Evolutionary conservation across 2,329 filamentous ascomycete species (phyloP), one percentile per base, ranked within the genome.

Genomic region (Neofusicoccum laricinum): DNA sequence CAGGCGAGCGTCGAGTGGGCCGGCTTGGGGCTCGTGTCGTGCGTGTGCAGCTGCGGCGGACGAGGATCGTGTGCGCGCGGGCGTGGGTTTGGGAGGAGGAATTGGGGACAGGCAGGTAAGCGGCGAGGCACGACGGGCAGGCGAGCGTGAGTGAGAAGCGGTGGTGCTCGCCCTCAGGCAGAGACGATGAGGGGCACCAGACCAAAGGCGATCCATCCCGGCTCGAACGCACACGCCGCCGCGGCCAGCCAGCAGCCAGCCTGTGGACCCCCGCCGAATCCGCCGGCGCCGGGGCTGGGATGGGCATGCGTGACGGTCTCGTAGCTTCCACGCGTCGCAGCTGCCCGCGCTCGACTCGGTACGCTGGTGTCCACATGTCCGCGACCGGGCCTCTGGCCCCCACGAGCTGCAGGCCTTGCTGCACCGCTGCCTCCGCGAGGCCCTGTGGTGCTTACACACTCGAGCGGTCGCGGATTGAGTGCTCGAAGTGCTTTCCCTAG

Each of bases 101-200:
- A 40, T 49, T 49, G 57, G 12, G 30, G 30, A 25, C 41, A 49
- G 45, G 57, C 57, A n/a, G 57, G 57, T 58, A 46, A 49, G 57
- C 57, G 43, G n/a, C 55, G 36, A 45, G 55, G 34, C 15, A 25
- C 15, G 49, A n/a, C 25, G 25, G 25, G 25, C 43, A 46, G 19
- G 43, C 8, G 14, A 38, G 36, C 36, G 36, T 19, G 36, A 34
- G 17, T 32, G 21, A 38, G 43, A 49, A 41, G 43, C 41, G 58
- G 58, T 61, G 58, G 58, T 61, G n/a, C n/a, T 50, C 41, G 43
- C 41, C 41, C 17, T 49, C 45, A 49, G 58, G 58, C 58, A 61
- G 55, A 34, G 25, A 49, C 30, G 30, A 50, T 61, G 58, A 61
- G 58, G 58, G 58, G 58, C 58, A 49, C 19, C 14, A 41, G n/a